Percentiles rank a stretch among this genome's conserved stretches.
Conservation (phyloP, 208 protist genomes). For the Crithidia expoeki region DNA sequence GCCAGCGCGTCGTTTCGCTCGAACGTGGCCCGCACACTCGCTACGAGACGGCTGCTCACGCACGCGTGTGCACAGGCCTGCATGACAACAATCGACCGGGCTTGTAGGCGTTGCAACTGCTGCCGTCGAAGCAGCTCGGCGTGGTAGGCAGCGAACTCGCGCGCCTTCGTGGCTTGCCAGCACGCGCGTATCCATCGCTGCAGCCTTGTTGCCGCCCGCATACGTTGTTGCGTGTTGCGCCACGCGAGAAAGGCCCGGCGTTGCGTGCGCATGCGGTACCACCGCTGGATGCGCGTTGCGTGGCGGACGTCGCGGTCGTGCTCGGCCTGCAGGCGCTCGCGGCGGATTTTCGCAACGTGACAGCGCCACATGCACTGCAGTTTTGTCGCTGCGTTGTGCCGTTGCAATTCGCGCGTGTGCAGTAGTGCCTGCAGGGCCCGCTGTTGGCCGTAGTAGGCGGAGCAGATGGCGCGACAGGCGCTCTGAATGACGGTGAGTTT, state of each 20-base stretch:
- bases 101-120: slow-evolving; percentile 49
- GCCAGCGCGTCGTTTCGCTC: slow-evolving; percentile 44
- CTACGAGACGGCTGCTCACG: slow-evolving; percentile 53
- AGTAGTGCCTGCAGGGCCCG: slow-evolving; percentile 34
- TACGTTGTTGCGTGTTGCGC: slow-evolving; percentile 46
- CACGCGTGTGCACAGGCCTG: slow-evolving; percentile 54
- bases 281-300: slow-evolving; percentile 60
- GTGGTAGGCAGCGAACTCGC: slow-evolving; percentile 71
- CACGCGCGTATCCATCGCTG: slow-evolving; percentile 60
- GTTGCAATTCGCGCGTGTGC: slow-evolving; percentile 30
- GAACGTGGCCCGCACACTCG: slow-evolving; percentile 53
- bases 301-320: slow-evolving; percentile 44
- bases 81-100: slow-evolving; percentile 41
- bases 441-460: slow-evolving; percentile 36
- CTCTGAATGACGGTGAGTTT: slow-evolving; percentile 68
- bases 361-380: slow-evolving; percentile 83
- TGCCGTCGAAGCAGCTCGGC: slow-evolving; percentile 54
- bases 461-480: slow-evolving; percentile 46
- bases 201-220: slow-evolving; percentile 52
- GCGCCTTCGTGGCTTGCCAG: slow-evolving; percentile 56
- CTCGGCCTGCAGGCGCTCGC: slow-evolving; percentile 71
- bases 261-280: slow-evolving; percentile 61
- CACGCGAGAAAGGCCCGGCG: slow-evolving; percentile 57
- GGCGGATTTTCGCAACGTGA: slow-evolving; percentile 59
- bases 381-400: slow-evolving; percentile 45